A percentile compares a stretch with the other conserved stretches of the same genome.
These are phyloP conservation scores for Claviceps quebecensis DNA, from an alignment of 2,329 filamentous ascomycete species.

Conservation along the genomic window DNA sequence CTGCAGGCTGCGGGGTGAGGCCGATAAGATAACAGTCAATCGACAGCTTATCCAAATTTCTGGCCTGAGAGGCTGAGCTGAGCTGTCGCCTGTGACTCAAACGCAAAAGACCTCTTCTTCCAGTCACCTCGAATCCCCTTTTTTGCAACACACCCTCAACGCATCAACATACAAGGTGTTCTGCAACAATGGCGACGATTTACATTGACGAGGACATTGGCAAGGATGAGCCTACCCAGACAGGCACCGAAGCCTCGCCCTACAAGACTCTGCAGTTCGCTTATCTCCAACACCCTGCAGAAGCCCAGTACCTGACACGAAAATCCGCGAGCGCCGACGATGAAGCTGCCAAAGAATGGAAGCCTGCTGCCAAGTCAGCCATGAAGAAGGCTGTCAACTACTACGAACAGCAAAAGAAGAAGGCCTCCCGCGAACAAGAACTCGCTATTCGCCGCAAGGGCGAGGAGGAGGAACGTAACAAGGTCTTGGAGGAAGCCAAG, in stretches of 20 bases:
- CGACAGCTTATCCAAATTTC: not conserved
- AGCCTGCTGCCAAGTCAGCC: conserved; percentile 11
- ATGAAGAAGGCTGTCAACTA: conserved; percentile 12
- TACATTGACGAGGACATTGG: conserved; percentile 63
- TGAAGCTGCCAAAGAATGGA: conserved; percentile 18
- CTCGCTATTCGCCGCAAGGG: conserved; percentile 9
- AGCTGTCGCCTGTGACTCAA: not conserved
- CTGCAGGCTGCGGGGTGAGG: not conserved
- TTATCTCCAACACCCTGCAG: conserved; percentile 37
- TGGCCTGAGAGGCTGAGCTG: too few species aligned
- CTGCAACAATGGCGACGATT: conserved; percentile 18
- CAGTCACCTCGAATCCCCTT: not conserved
- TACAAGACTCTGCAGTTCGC: conserved; percentile 73
- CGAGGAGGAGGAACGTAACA: conserved; percentile 11
- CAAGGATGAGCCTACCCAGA: conserved; percentile 51
- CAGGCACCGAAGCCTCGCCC: conserved; percentile 57
- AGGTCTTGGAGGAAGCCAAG: conserved; percentile 57
- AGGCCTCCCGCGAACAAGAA: conserved; percentile 10
- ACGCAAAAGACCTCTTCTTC: not conserved
- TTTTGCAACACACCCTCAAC: not conserved
- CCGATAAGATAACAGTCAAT: not conserved
- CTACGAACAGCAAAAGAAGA: conserved; percentile 11
- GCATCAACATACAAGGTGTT: conserved; percentile 2
- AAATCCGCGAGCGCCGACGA: conserved; percentile 42
- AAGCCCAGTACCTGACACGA: conserved; percentile 16